Conservation (phyloP, 2,329 filamentous ascomycete species). For the Keithomyces neogunnii region DNA sequence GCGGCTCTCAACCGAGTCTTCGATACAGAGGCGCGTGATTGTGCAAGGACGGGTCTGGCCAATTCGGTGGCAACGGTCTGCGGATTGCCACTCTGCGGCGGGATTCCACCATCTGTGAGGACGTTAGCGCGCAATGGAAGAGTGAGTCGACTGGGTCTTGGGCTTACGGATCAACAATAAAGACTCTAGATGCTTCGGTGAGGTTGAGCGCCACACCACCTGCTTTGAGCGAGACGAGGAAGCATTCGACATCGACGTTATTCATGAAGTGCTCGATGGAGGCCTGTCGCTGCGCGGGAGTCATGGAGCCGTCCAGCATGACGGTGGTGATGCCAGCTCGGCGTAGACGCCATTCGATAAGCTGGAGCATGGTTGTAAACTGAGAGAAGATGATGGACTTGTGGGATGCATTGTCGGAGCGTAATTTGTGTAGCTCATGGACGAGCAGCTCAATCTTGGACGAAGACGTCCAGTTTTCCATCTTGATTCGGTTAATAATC, state of each 20-base stretch:
- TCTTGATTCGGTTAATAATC: conserved; percentile 97
- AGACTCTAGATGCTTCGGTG: conserved; percentile 89
- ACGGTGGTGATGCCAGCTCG: conserved; percentile 97
- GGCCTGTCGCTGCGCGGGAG: conserved; percentile 81
- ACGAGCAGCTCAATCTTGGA: conserved; percentile 97
- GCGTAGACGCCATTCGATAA: conserved; percentile 93
- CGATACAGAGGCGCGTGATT: conserved; percentile 89
- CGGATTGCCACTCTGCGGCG: conserved; percentile 98
- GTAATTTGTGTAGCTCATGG: conserved; percentile 84
- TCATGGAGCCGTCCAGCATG: conserved; percentile 98
- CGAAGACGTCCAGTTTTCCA: conserved; percentile 97
- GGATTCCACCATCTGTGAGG: conserved; percentile 85
- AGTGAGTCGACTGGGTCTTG: not conserved
- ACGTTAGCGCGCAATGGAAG: conserved; percentile 12
- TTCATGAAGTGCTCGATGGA: conserved; percentile 97
- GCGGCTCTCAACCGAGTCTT: conserved; percentile 91
- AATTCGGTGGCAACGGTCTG: conserved; percentile 89
- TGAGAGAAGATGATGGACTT: conserved; percentile 98
- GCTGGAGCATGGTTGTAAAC: conserved; percentile 93
- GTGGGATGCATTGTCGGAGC: conserved; percentile 85
- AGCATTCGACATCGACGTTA: conserved; percentile 88
- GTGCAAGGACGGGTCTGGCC: conserved; percentile 90
- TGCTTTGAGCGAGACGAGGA: conserved; percentile 91
- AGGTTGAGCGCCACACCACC: conserved; percentile 93
- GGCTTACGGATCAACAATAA: conserved; percentile 89